Evolutionary conservation across 139 green algal species (phyloP), one percentile per base, ranked within the genome.

Genomic region (Chlorella sp.): DNA sequence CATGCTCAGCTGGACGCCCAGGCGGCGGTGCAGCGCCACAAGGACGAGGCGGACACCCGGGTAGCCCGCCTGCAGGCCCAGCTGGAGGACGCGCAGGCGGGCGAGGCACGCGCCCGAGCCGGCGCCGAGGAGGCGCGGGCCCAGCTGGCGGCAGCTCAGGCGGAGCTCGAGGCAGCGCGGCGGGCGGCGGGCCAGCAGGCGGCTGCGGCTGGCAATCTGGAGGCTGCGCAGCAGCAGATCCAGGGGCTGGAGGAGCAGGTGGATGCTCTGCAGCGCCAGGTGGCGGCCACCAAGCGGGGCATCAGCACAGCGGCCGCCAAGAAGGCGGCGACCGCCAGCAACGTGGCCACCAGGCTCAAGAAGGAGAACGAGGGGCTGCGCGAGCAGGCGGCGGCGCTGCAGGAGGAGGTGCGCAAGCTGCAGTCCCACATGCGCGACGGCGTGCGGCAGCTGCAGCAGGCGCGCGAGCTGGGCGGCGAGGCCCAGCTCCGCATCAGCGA

Each of bases 401-500:
- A 71, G 31, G 41, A 77, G 58, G 56, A 60, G 56, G 69, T 76
- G 40, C 8, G n/a, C 6, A 2, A 4, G 58, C 72, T 78, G 25
- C 60, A 78, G 72, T 27, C 25, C 9, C 43, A 53, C 5, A 61
- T 78, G 35, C 60, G 46, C 14, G 33, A 64, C 35, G 60, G 72
- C 36, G 46, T 61, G 35, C 40, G 53, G 31, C 72, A 78, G 60
- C 72, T 78, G 60, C 43, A 61, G n/a, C n/a, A 67, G 29, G 72
- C 59, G 35, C 51, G 59, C 35, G 60, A 78, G 41, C 45, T 71
- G 35, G 27, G 60, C 9, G 61, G 29, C 4, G 38, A 27, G 19
- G 60, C 60, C 2, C 60, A 71, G 61, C 58, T 53, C 38, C 31
- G 14, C 53, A 53, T 75, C 6, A 53, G n/a, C 0, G 69, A 75